Base-by-base conservation (phyloP, 345 rosid species). In the Eucalyptus marginata region DNA sequence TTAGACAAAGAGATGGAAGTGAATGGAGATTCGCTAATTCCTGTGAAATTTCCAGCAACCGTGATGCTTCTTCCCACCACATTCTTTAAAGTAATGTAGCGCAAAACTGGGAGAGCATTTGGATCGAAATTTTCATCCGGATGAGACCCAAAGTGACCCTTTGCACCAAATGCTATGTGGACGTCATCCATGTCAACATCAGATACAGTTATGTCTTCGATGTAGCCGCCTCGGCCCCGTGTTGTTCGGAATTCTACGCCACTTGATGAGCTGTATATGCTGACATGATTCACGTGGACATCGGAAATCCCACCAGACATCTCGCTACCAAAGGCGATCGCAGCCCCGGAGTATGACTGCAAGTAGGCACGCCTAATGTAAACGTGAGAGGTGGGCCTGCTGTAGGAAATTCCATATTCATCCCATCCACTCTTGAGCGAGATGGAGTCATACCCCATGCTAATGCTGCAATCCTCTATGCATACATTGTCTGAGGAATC, bases 351-450 rank as follows among this genome's bases (percentile, higher is more conserved):
- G 56, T 93, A 93, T 86, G 99, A 97, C 88, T 93, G 94, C 50
- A 97, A 92, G 83, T 87, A 90, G 87, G 94, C 96, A 92, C 92
- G 91, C 86, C 98, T 92, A 85, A 97, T 94, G 88, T 94, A 96
- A 13, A 95, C 93, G 14, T 93, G 81, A 6, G 90, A 90, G 59
- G 99, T 95, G 25, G 97, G 95, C 88, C 95, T 93, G 43, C 94
- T 93, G 86, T 94, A 97, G 49, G 95, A 91, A 54, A 96, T 96
- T 20, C 99, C 99, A 49, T 97, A 96, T 89, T 96, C 97, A 49
- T 97, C 99, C 99, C 99, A 97, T 52, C 99, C 99, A 88, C 99
- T 96, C 91, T 97, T 97, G 58, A 97, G 95, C 84, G 98, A 84
- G 33, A 97, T 90, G 1, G 98, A 92, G 79, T 97, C 99, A 64